Conservation (phyloP, 345 rosid genomes). For the Eucalyptus decipiens region DNA sequence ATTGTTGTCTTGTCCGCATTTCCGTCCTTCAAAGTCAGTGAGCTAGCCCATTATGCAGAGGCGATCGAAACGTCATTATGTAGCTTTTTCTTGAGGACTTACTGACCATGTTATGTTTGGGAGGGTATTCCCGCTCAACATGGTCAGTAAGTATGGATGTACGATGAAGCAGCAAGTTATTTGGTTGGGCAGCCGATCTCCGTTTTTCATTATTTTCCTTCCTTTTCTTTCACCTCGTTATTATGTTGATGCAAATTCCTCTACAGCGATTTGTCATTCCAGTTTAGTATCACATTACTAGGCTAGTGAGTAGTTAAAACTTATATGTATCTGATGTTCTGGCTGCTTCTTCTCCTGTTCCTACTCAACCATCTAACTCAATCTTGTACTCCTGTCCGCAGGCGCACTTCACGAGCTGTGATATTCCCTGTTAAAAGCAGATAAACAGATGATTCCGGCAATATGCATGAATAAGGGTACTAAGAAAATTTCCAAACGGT, state of each 20-base stretch:
- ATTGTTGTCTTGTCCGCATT: neutral
- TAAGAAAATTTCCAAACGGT: neutral
- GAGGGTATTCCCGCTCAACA: neutral
- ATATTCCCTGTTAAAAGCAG: conserved; percentile 41
- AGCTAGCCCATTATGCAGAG: neutral
- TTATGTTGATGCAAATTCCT: neutral
- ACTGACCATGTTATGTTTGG: neutral
- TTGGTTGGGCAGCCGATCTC: neutral
- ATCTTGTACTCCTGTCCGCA: conserved; percentile 59
- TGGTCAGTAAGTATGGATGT: neutral
- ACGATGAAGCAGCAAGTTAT: neutral
- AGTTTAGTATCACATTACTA: conserved; percentile 2
- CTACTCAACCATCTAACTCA: neutral
- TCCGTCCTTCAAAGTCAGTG: neutral
- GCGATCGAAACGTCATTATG: neutral
- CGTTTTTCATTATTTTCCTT: neutral
- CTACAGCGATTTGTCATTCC: conserved; percentile 24
- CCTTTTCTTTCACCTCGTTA: neutral
- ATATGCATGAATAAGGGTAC: neutral
- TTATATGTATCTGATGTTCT: neutral
- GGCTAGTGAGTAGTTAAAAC: neutral
- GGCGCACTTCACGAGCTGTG: conserved; percentile 33
- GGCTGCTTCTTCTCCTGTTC: neutral
- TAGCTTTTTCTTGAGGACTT: neutral
- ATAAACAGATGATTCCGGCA: neutral